Percentiles rank a stretch among this genome's conserved stretches.
Conservation (phyloP, 1,284 basidiomycete genomes). For the Gymnopus androsaceus region DNA sequence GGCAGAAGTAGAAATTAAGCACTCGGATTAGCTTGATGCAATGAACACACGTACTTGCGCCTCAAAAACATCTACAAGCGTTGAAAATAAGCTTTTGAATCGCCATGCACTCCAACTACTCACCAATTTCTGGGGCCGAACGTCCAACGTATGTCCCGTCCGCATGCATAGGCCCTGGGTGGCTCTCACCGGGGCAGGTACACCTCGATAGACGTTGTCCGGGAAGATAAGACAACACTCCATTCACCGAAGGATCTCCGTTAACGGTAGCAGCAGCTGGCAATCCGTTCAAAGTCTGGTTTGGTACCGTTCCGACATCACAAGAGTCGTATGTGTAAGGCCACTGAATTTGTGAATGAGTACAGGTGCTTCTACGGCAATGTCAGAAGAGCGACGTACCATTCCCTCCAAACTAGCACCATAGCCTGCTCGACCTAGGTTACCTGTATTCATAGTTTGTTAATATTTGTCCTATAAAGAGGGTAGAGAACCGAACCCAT, state of each 20-base stretch:
- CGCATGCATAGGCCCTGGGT: conserved; percentile 71
- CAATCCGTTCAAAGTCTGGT: conserved; percentile 51
- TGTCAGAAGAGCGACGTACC: conserved; percentile 31
- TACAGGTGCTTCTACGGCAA: not conserved
- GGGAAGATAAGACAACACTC: conserved; percentile 63
- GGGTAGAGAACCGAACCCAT: conserved; percentile 52
- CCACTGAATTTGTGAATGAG: conserved; percentile 45
- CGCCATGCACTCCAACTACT: no score
- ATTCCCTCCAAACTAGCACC: conserved; percentile 51
- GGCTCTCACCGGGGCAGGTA: conserved; percentile 73
- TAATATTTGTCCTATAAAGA: not conserved
- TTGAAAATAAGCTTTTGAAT: no score
- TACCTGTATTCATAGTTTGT: conserved; percentile 29
- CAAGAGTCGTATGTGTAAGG: conserved; percentile 79
- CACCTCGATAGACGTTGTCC: conserved; percentile 82
- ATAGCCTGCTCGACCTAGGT: conserved; percentile 52
- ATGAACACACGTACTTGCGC: no score
- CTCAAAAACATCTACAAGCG: no score
- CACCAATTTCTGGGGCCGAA: conserved; percentile 79
- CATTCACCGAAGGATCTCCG: conserved; percentile 45
- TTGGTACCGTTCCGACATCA: conserved; percentile 69
- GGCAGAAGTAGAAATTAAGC: no score
- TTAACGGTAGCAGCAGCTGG: conserved; percentile 45
- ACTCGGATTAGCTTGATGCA: no score
- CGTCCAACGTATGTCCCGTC: conserved; percentile 74